A percentile compares a stretch with the other conserved stretches of the same genome.
These are phyloP conservation scores for Fusarium beomiforme DNA, from an alignment of 2,329 filamentous ascomycete genomes.

Conservation along the genomic window DNA sequence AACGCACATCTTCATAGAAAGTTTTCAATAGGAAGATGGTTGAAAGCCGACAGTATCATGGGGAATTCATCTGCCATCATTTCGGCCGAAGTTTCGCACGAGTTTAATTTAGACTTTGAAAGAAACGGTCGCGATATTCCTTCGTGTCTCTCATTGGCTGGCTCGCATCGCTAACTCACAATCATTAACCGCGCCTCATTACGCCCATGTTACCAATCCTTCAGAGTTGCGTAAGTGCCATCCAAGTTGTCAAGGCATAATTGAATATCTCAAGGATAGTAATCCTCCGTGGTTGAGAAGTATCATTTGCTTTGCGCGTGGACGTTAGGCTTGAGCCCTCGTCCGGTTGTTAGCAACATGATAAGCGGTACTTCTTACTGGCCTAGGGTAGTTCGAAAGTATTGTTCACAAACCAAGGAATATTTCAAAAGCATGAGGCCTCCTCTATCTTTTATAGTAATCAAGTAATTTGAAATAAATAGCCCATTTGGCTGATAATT, in stretches of 20 bases:
- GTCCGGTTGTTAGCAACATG: background rate
- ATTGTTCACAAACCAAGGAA: background rate
- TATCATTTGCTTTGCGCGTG: background rate
- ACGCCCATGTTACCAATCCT: background rate
- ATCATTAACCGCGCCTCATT: background rate
- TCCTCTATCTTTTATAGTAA: no score
- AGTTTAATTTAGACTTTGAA: background rate
- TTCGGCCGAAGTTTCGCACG: background rate
- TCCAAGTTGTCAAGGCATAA: background rate
- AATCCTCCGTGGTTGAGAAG: background rate
- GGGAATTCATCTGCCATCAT: background rate
- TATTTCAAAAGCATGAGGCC: accelerated
- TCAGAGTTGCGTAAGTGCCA: accelerated
- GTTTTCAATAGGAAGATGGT: no score
- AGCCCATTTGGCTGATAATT: no score
- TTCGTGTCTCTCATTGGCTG: background rate
- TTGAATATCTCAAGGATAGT: background rate
- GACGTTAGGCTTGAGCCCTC: accelerated
- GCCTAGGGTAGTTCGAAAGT: background rate
- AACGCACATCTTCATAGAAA: no score
- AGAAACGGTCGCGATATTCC: background rate
- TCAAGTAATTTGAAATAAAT: no score
- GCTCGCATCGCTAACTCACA: no score
- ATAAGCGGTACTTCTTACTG: background rate
- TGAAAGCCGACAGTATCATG: no score